phyloP scores from a whole-genome alignment of 2,329 filamentous ascomycete genomes.

The Fusarium staphyleae region DNA sequence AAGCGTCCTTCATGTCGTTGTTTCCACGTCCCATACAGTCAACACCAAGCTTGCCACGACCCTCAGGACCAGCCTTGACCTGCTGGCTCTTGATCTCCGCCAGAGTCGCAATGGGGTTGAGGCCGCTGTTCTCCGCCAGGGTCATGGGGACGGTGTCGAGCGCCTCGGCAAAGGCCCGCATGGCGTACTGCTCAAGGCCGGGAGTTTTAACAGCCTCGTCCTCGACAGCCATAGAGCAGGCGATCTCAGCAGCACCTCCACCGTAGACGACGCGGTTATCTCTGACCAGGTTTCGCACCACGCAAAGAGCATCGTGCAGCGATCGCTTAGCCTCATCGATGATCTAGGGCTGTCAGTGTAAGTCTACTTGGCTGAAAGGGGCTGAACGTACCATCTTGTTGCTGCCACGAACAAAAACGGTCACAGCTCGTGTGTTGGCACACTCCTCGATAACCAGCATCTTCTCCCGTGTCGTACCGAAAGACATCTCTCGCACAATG shows the following conservation, averaged over 20 bases:
- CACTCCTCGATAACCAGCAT: conserved; percentile 99
- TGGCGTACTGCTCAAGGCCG: conserved; percentile 98
- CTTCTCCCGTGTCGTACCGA: conserved; percentile 97
- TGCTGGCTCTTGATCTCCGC: conserved; percentile 96
- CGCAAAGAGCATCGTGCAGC: conserved; percentile 95
- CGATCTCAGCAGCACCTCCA: conserved; percentile 94
- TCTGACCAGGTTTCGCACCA: conserved; percentile 92
- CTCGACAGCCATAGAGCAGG: conserved; percentile 94
- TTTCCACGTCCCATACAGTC: conserved; percentile 97
- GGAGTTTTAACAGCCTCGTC: conserved; percentile 93
- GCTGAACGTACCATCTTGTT: conserved; percentile 89
- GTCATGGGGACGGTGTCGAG: conserved; percentile 95
- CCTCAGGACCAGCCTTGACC: conserved; percentile 70
- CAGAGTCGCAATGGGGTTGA: conserved; percentile 94
- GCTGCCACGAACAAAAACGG: conserved; percentile 93
- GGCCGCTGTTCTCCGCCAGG: conserved; percentile 93
- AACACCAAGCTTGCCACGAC: conserved; percentile 77
- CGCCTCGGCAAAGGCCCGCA: conserved; percentile 96
- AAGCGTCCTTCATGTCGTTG: conserved; percentile 98
- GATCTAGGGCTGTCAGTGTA: conserved; percentile 65
- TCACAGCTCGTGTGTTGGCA: conserved; percentile 95
- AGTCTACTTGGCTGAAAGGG: not conserved
- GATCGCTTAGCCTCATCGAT: conserved; percentile 99
- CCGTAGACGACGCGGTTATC: conserved; percentile 99
- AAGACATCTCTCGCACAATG: conserved; percentile 91